Conservation (phyloP, 768 basidiomycete genomes). For the Pulveroboletus ravenelii region DNA sequence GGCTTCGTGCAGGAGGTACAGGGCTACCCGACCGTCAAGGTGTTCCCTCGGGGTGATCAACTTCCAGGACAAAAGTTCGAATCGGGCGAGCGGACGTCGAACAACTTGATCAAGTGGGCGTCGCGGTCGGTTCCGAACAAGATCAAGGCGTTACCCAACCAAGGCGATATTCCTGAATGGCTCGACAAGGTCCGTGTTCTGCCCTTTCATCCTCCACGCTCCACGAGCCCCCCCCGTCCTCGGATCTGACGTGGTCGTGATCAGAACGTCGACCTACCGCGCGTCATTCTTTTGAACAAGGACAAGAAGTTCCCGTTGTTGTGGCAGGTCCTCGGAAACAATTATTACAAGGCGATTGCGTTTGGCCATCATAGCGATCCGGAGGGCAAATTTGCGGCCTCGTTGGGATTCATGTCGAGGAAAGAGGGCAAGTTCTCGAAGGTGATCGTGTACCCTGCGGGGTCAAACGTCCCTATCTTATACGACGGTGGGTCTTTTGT, state of each 20-base stretch:
- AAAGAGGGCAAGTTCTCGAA: conserved; percentile 53
- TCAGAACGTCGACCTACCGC: conserved; percentile 41
- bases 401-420: conserved; percentile 55
- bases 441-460: conserved; percentile 66
- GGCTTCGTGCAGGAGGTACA: conserved; percentile 53
- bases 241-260: not conserved
- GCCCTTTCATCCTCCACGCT: not conserved
- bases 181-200: conserved; percentile 51
- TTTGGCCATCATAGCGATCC: conserved; percentile 66
- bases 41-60: conserved; percentile 73
- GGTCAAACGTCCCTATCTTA: conserved; percentile 48
- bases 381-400: conserved; percentile 52
- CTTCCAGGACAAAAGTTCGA: conserved; percentile 63
- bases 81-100: conserved; percentile 63
- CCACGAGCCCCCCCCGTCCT: not conserved
- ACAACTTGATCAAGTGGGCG: conserved; percentile 71
- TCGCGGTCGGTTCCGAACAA: conserved; percentile 68
- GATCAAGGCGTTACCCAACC: conserved; percentile 54
- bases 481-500: conserved; percentile 56
- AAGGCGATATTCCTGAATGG: conserved; percentile 62
- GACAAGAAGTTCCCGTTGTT: conserved; percentile 72
- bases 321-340: conserved; percentile 77
- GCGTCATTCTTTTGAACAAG: conserved; percentile 68
- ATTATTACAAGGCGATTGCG: conserved; percentile 56
- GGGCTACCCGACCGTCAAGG: conserved; percentile 94